These are phyloP conservation scores for Porphyrellus cyaneotinctus DNA, from an alignment of 768 basidiomycete species.

Conservation along the genomic window DNA sequence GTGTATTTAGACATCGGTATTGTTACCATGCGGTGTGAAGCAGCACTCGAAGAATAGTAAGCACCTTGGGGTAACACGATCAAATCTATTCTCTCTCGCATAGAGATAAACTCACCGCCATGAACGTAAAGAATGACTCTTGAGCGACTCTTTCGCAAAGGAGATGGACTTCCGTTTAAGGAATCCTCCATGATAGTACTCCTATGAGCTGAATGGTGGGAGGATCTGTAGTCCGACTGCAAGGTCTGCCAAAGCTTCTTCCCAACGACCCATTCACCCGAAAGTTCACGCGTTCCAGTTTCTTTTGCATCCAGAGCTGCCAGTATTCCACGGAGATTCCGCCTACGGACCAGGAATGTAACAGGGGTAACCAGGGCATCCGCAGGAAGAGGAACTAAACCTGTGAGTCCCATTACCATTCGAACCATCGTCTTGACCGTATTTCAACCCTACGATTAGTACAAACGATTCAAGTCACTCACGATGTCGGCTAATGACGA, in stretches of 20 bases:
- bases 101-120: conserved; percentile 56
- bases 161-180: conserved; percentile 11
- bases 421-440: conserved; percentile 44
- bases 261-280: conserved; percentile 97
- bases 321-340: conserved; percentile 76
- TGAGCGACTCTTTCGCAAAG: conserved; percentile 49
- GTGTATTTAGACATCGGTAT: conserved; percentile 87
- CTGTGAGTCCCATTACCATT: conserved; percentile 70
- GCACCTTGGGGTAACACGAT: conserved; percentile 52
- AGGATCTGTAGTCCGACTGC: conserved; percentile 73
- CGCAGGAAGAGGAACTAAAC: conserved; percentile 80
- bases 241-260: conserved; percentile 84
- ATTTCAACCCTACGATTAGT: conserved; percentile 1
- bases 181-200: conserved; percentile 15
- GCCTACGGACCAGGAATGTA: conserved; percentile 75
- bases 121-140: conserved; percentile 91
- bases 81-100: not conserved
- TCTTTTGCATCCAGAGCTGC: conserved; percentile 70
- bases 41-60: conserved; percentile 88
- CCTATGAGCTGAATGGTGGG: conserved; percentile 27
- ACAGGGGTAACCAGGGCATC: conserved; percentile 95
- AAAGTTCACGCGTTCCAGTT: conserved; percentile 72
- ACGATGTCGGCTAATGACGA: conserved; percentile 83
- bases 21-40: conserved; percentile 85
- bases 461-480: conserved; percentile 22